Conservation (phyloP, 2,329 filamentous ascomycete genomes). For the Fusarium verrucosum region DNA sequence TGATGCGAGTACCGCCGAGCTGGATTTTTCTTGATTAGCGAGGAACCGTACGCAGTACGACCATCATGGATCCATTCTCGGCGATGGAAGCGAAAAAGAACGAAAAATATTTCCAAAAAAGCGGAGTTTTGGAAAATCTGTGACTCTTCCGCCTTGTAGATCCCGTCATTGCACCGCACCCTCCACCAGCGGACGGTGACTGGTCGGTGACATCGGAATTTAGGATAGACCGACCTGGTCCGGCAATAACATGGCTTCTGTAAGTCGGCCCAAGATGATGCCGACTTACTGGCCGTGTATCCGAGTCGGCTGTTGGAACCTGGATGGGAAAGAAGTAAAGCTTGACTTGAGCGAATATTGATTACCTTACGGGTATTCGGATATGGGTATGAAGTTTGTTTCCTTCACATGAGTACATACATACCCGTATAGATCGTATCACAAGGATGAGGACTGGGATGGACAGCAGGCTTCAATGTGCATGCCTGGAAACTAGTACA, state of each 20-base stretch:
- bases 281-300: conserved; percentile 30
- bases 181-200: conserved; percentile 6
- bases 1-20: conserved; percentile 26
- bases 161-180: conserved; percentile 21
- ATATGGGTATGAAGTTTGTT: conserved; percentile 2
- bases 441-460: not conserved
- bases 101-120: conserved; percentile 27
- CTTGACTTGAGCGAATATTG: conserved; percentile 7
- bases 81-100: conserved; percentile 32
- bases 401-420: not conserved
- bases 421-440: not conserved
- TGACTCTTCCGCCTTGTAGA: conserved; percentile 33
- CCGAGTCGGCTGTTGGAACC: conserved; percentile 12
- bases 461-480: not conserved
- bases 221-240: conserved; percentile 13
- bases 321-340: not conserved
- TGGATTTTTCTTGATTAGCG: conserved; percentile 20
- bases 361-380: conserved; percentile 15
- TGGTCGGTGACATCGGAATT: conserved; percentile 30
- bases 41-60: conserved; percentile 6
- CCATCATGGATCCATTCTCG: conserved; percentile 18
- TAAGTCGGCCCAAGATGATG: conserved; percentile 25
- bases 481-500: conserved; percentile 24
- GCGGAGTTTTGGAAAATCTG: conserved; percentile 23
- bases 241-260: conserved; percentile 27